Evolutionary conservation across 2,329 filamentous ascomycete species (phyloP).

Genomic region (Colletotrichum sidae): DNA sequence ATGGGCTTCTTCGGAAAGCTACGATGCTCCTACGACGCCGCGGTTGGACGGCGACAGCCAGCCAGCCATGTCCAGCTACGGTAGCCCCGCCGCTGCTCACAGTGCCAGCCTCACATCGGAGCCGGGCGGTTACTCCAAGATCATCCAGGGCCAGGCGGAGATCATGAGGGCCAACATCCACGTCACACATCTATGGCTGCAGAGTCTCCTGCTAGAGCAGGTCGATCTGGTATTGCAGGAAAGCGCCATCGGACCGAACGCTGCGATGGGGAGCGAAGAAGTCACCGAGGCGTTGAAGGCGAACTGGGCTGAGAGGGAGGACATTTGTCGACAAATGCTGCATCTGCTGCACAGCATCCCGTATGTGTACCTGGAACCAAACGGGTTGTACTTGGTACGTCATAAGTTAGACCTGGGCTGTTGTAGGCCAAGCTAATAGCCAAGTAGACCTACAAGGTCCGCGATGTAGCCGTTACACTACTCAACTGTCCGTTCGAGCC

Average conservation of each 20-base stretch:
- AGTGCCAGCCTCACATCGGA: neutral
- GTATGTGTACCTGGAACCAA: slow-evolving; percentile 46
- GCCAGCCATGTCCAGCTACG: slow-evolving; percentile 16
- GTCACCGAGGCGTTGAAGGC: slow-evolving; percentile 27
- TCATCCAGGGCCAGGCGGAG: slow-evolving; percentile 38
- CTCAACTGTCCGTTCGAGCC: slow-evolving; percentile 48
- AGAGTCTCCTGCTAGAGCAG: slow-evolving; percentile 49
- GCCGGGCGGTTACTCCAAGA: neutral
- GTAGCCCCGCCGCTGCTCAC: slow-evolving; percentile 5
- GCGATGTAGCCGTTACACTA: slow-evolving; percentile 49
- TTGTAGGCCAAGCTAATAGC: neutral
- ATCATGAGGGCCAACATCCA: slow-evolving; percentile 50
- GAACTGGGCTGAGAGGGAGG: slow-evolving; percentile 49
- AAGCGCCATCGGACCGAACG: slow-evolving; percentile 17
- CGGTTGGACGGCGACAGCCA: slow-evolving; percentile 7
- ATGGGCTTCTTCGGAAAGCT: slow-evolving; percentile 36
- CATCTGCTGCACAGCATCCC: slow-evolving; percentile 49
- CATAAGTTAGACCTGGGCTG: neutral
- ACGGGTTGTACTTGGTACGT: slow-evolving; percentile 48
- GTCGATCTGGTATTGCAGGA: slow-evolving; percentile 43
- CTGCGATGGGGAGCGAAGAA: slow-evolving; percentile 6
- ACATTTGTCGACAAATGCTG: slow-evolving; percentile 50
- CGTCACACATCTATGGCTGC: slow-evolving; percentile 52
- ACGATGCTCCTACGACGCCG: neutral
- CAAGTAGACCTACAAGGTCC: slow-evolving; percentile 46